A percentile compares a stretch with the other conserved stretches of the same genome.
Conservation (phyloP, 1,284 basidiomycete species). For the Salmacisia buchloeana region DNA sequence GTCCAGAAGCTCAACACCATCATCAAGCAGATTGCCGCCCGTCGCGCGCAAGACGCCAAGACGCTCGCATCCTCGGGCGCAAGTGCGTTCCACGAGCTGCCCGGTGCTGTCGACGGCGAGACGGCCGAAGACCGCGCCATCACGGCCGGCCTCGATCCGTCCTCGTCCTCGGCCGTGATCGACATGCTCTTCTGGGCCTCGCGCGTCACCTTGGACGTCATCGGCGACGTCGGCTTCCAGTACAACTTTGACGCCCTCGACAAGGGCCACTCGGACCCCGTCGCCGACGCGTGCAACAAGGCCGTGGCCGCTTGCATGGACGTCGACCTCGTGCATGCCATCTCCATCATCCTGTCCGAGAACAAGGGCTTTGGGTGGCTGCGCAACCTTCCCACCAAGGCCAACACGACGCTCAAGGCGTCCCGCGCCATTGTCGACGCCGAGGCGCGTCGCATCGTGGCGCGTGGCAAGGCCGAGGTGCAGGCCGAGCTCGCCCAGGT, state of each 20-base stretch:
- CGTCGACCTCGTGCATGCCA: conserved; percentile 20
- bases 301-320: conserved; percentile 12
- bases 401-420: conserved; percentile 18
- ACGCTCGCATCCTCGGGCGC: not conserved
- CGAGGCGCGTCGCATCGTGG: not conserved
- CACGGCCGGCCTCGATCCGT: not conserved
- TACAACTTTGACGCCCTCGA: conserved; percentile 27
- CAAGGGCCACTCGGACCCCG: conserved; percentile 11
- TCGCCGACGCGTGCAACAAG: conserved; percentile 1
- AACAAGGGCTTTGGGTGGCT: conserved; percentile 36
- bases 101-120: not conserved
- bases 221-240: conserved; percentile 44
- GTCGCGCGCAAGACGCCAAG: not conserved
- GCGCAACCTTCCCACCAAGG: conserved; percentile 29
- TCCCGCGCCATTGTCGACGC: not conserved
- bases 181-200: conserved; percentile 28
- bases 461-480: not conserved
- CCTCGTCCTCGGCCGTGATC: conserved; percentile 17
- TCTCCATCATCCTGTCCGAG: conserved; percentile 30
- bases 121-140: not conserved
- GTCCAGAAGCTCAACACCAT: conserved; percentile 20
- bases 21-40: conserved; percentile 14
- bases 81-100: too few species aligned
- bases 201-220: conserved; percentile 37
- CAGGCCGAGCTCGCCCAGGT: not conserved